These are phyloP conservation scores for Phlyctochytrium bullatum DNA, from an alignment of 192 early-diverging fungal species.

Conservation along the genomic window DNA sequence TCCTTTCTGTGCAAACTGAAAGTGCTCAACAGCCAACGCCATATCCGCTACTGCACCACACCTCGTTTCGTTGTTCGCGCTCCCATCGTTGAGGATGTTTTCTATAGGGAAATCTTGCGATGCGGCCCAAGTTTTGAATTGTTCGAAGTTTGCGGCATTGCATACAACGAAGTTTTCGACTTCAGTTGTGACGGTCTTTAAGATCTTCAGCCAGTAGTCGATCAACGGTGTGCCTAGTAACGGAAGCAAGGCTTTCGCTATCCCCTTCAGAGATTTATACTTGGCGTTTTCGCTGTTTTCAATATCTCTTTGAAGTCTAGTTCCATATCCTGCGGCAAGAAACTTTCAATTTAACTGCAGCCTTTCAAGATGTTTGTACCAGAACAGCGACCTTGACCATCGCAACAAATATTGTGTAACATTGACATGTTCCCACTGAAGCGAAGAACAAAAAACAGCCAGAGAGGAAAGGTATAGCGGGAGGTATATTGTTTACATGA, in stretches of 20 bases:
- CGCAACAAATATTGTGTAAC: too few relatives aligned
- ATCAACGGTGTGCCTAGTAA: conserved; percentile 27
- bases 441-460: too few relatives aligned
- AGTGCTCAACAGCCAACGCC: conserved; percentile 33
- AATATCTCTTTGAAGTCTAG: conserved; percentile 56
- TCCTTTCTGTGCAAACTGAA: conserved; percentile 28
- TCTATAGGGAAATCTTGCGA: conserved; percentile 22
- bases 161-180: conserved; percentile 39
- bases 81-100: conserved; percentile 52
- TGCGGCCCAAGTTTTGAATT: conserved; percentile 47
- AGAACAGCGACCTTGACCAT: conserved; percentile 10
- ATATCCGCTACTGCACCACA: conserved; percentile 60
- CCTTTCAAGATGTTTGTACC: background rate
- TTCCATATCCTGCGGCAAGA: conserved; percentile 62
- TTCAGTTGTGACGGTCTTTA: background rate
- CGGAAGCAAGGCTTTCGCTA: conserved; percentile 46
- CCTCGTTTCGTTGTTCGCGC: conserved; percentile 45
- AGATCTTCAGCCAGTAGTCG: conserved; percentile 24
- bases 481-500: too few relatives aligned
- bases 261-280: conserved; percentile 38
- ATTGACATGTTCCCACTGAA: too few relatives aligned
- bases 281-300: conserved; percentile 13
- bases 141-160: conserved; percentile 37
- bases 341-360: conserved; percentile 16
- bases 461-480: too few relatives aligned